phyloP scores from a whole-genome alignment of 495 filamentous ascomycete species.

The Neurospora sp. region DNA sequence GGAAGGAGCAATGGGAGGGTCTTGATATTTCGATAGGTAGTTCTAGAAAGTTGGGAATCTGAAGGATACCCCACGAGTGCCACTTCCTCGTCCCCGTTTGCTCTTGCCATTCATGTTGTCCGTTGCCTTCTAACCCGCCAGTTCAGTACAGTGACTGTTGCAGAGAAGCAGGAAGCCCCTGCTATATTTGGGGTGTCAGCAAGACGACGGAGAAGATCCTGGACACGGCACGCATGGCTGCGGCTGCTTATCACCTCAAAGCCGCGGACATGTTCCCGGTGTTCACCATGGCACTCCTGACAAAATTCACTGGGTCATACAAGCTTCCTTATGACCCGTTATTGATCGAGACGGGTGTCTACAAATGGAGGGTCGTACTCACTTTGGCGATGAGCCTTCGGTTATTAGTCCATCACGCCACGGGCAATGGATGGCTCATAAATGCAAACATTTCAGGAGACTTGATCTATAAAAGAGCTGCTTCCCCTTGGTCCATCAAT shows the following conservation, averaged over 20 bases:
- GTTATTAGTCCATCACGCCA: not conserved
- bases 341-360: too few species aligned
- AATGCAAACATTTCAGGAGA: not conserved
- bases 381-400: not conserved
- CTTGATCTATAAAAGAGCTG: not conserved
- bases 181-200: not conserved
- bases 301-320: too few species aligned
- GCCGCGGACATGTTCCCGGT: too few species aligned
- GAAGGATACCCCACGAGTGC: not conserved
- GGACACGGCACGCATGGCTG: not conserved
- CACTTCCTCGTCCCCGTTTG: not conserved
- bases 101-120: not conserved
- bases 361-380: not conserved
- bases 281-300: too few species aligned
- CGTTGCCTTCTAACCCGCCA: not conserved
- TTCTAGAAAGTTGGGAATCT: not conserved
- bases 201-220: not conserved
- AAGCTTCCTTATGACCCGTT: too few species aligned
- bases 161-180: not conserved
- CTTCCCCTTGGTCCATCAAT: not conserved
- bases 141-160: not conserved
- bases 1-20: too few species aligned
- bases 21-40: too few species aligned
- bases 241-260: not conserved
- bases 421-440: not conserved